Evolutionary conservation across 352 stramenopile species (phyloP).

Genomic region (Globisporangium echinulatum): DNA sequence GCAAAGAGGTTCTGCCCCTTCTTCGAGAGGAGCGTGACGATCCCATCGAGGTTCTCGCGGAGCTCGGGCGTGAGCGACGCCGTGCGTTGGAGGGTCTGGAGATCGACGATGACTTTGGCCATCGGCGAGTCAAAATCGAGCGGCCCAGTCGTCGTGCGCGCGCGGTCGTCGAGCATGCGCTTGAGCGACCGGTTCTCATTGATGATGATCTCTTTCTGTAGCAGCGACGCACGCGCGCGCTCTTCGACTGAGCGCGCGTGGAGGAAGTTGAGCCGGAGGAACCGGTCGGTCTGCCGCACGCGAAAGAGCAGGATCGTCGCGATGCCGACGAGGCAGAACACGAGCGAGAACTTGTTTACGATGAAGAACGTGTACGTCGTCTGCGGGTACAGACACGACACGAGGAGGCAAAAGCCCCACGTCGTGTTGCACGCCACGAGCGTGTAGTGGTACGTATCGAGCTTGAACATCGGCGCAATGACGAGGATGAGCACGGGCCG

Average conservation of each 20-base stretch:
- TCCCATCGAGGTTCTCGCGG: slow-evolving; percentile 52
- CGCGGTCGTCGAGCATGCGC: slow-evolving; percentile 64
- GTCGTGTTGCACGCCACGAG: slow-evolving; percentile 53
- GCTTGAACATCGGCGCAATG: slow-evolving; percentile 62
- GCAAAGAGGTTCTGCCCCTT: slow-evolving; percentile 81
- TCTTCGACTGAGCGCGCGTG: slow-evolving; percentile 74
- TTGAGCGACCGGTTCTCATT: slow-evolving; percentile 80
- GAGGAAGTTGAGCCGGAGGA: slow-evolving; percentile 75
- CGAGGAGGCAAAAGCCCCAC: slow-evolving; percentile 55
- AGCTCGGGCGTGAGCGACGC: slow-evolving; percentile 59
- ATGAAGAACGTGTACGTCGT: slow-evolving; percentile 58
- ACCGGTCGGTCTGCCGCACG: slow-evolving; percentile 67
- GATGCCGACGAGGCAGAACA: slow-evolving; percentile 67
- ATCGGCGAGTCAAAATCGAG: slow-evolving; percentile 74
- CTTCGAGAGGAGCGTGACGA: slow-evolving; percentile 61
- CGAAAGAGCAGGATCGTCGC: slow-evolving; percentile 62
- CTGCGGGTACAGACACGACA: slow-evolving; percentile 50
- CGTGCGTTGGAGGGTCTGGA: slow-evolving; percentile 65
- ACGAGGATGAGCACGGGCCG: slow-evolving; percentile 73
- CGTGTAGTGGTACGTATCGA: slow-evolving; percentile 68
- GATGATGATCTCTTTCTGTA: slow-evolving; percentile 75
- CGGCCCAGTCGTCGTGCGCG: slow-evolving; percentile 39
- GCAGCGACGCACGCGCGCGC: slow-evolving; percentile 58
- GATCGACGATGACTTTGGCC: slow-evolving; percentile 59
- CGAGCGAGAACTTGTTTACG: slow-evolving; percentile 54